phyloP scores from a whole-genome alignment of 2,329 filamentous ascomycete genomes.

The Cercospora sesami region DNA sequence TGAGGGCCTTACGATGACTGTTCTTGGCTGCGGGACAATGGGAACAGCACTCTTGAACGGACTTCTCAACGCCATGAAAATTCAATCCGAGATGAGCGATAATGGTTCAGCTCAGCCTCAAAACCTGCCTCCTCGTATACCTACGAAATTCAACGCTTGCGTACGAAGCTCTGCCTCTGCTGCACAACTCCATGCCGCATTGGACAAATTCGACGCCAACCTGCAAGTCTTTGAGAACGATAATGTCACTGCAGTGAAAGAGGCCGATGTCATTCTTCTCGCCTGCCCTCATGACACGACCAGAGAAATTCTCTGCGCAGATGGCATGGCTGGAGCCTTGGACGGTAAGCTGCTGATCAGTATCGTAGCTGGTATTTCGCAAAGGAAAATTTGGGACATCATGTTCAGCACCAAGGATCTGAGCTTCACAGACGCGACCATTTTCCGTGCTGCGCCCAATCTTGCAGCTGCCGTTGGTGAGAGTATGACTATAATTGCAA shows the following conservation, averaged over 20 bases:
- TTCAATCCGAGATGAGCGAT: too few relatives aligned
- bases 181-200: slow-evolving; percentile 65
- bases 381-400: slow-evolving; percentile 49
- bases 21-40: slow-evolving; percentile 86
- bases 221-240: slow-evolving; percentile 70
- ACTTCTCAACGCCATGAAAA: slow-evolving; percentile 66
- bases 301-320: slow-evolving; percentile 63
- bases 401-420: too few relatives aligned
- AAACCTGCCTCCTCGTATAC: slow-evolving; percentile 57
- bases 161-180: slow-evolving; percentile 70
- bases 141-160: slow-evolving; percentile 77
- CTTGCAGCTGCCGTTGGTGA: slow-evolving; percentile 76
- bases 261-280: slow-evolving; percentile 73
- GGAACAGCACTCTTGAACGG: slow-evolving; percentile 81
- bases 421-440: slow-evolving; percentile 34
- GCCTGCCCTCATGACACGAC: slow-evolving; percentile 75
- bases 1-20: slow-evolving; percentile 66
- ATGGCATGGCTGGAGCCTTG: slow-evolving; percentile 71
- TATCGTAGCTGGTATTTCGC: slow-evolving; percentile 75
- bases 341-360: slow-evolving; percentile 78
- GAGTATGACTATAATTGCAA: slow-evolving; percentile 76
- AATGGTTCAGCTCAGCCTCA: slow-evolving; percentile 34
- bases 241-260: slow-evolving; percentile 67
- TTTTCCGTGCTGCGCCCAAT: slow-evolving; percentile 83
- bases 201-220: slow-evolving; percentile 62